Conservation (phyloP, 2,329 filamentous ascomycete genomes). For the Trichophyton simii region DNA sequence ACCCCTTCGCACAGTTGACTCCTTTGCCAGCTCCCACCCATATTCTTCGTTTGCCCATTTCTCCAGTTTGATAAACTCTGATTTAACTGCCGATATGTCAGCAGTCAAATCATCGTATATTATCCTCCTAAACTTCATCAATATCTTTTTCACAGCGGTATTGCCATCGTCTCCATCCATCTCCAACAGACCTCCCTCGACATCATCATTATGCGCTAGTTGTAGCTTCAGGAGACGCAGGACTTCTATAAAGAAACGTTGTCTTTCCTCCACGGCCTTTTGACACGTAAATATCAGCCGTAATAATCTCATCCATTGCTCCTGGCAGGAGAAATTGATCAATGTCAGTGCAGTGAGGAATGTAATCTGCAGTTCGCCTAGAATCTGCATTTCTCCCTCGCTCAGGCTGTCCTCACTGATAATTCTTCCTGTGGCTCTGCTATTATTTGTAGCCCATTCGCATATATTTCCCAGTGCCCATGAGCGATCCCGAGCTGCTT, state of each 20-base stretch:
- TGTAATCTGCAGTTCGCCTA: conserved; percentile 51
- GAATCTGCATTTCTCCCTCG: conserved; percentile 27
- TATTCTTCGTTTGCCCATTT: conserved; percentile 42
- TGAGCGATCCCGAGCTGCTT: conserved; percentile 49
- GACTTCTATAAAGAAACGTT: conserved; percentile 41
- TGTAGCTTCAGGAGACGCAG: conserved; percentile 41
- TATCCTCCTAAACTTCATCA: conserved; percentile 40
- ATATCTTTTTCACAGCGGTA: conserved; percentile 40
- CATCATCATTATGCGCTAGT: conserved; percentile 44
- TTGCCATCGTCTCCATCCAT: conserved; percentile 41
- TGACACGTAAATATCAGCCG: conserved; percentile 46
- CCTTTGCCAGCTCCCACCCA: conserved; percentile 45
- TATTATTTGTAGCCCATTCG: conserved; percentile 21
- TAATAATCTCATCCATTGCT: conserved; percentile 53
- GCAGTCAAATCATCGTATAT: conserved; percentile 31
- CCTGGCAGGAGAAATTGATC: conserved; percentile 53
- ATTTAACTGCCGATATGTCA: conserved; percentile 30
- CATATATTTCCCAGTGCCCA: conserved; percentile 48
- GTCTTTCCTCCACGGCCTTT: conserved; percentile 36
- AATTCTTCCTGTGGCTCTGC: background rate
- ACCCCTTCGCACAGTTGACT: conserved; percentile 43
- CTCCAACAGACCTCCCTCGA: conserved; percentile 51
- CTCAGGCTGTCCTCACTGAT: background rate
- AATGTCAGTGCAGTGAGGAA: conserved; percentile 52
- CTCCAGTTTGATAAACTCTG: conserved; percentile 44